Evolutionary conservation across 192 early-diverging fungal genomes (phyloP).

Genomic region (Coemansia sp.): DNA sequence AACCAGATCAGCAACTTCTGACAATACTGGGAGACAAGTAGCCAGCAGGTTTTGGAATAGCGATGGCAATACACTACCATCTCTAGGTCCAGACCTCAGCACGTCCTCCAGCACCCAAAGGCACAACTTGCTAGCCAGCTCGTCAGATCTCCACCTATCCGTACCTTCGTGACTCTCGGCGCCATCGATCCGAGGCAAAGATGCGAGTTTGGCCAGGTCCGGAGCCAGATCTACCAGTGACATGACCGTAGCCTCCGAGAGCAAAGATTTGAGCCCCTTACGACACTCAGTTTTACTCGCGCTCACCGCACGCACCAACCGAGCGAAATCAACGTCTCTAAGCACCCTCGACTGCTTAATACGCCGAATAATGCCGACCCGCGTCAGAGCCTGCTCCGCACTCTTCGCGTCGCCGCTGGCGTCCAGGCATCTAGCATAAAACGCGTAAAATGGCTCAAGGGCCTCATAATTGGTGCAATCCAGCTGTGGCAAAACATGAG

Average conservation of each 20-base stretch:
- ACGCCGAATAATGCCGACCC: constrained; percentile 13
- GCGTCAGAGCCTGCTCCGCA: constrained; percentile 19
- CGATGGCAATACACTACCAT: neutral
- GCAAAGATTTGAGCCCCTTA: neutral
- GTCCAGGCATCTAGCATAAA: constrained; percentile 18
- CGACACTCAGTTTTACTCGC: constrained; percentile 12
- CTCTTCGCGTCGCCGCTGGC: neutral
- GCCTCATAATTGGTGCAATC: constrained; percentile 22
- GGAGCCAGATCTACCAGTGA: constrained; percentile 14
- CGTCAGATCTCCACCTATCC: neutral
- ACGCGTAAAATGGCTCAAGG: constrained; percentile 21
- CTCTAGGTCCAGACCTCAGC: neutral
- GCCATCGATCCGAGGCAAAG: neutral
- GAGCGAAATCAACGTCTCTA: neutral
- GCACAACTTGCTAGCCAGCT: constrained; percentile 19
- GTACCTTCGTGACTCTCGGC: neutral
- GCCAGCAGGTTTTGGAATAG: constrained; percentile 5
- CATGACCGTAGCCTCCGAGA: constrained; percentile 1
- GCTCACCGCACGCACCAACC: neutral
- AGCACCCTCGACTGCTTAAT: constrained; percentile 16
- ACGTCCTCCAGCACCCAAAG: constrained; percentile 9
- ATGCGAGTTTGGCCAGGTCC: constrained; percentile 1
- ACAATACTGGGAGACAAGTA: constrained; percentile 1
- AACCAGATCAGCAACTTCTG: constrained; percentile 8
- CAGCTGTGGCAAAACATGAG: constrained; percentile 25